Percentiles rank a stretch among this genome's conserved stretches.
Evolutionary conservation across 2,329 filamentous ascomycete genomes (phyloP).

Genomic region (Bimuria novae-zelandiae): DNA sequence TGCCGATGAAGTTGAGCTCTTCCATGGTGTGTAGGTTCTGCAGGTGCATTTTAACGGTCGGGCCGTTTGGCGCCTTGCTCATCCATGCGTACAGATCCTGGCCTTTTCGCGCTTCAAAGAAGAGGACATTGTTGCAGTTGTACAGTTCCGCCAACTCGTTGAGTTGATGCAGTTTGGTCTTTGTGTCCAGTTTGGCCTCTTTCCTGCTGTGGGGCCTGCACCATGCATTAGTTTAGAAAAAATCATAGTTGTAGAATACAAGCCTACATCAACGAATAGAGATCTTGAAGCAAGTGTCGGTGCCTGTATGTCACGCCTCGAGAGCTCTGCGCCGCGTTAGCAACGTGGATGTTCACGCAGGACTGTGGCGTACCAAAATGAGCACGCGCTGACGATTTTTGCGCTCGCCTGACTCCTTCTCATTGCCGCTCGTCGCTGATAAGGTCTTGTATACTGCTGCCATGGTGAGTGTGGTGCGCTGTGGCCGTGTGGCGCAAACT

Average conservation of each 20-base stretch:
- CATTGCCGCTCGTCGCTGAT: conserved; percentile 48
- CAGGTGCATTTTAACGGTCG: conserved; percentile 74
- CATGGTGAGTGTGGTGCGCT: conserved; percentile 46
- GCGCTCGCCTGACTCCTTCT: conserved; percentile 39
- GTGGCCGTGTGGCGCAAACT: conserved; percentile 14
- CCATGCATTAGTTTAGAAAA: conserved; percentile 9
- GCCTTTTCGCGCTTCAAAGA: conserved; percentile 93
- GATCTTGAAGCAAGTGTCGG: conserved; percentile 88
- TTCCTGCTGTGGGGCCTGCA: conserved; percentile 78
- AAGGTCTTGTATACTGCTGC: conserved; percentile 62
- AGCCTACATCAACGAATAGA: conserved; percentile 74
- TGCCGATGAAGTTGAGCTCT: conserved; percentile 94
- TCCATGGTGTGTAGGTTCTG: conserved; percentile 95
- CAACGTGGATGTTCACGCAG: conserved; percentile 2
- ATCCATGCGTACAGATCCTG: conserved; percentile 96
- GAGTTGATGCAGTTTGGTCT: conserved; percentile 71
- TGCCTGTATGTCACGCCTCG: conserved; percentile 93
- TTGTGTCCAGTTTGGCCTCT: conserved; percentile 96
- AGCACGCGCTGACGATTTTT: conserved; percentile 68
- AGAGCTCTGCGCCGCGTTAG: conserved; percentile 61
- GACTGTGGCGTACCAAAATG: conserved; percentile 61
- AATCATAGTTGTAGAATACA: too few relatives aligned
- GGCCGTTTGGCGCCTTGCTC: conserved; percentile 84
- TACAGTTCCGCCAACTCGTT: conserved; percentile 66
- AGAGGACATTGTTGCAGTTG: conserved; percentile 93